These are phyloP conservation scores for Cucumis sativus DNA, from an alignment of 306 rosid species.

Conservation along the genomic window Cucumber_9930_V3 NC_026657.2:35086501-35087000, in stretches of 20 bases:
- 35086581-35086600: conserved; percentile 62
- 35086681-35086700: conserved; percentile 71
- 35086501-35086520: neutral
- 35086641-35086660: conserved; percentile 29
- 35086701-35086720: conserved; percentile 26
- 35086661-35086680: conserved; percentile 39
- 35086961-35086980: neutral
- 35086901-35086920: neutral
- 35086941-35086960: neutral
- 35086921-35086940: neutral
- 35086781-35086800: conserved; percentile 30
- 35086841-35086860: neutral
- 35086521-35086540: neutral
- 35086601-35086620: conserved; percentile 70
- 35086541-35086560: neutral
- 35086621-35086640: conserved; percentile 59
- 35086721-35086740: conserved; percentile 16
- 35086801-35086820: conserved; percentile 53
- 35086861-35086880: neutral
- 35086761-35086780: conserved; percentile 29
- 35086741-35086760: conserved; percentile 17
- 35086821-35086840: neutral
- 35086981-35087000: neutral
- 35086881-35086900: too few species aligned
- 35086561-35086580: neutral